A percentile compares a stretch with the other conserved stretches of the same genome.
Evolutionary conservation across 2,329 filamentous ascomycete species (phyloP).

Genomic region (Trichophyton mentagrophytes): DNA sequence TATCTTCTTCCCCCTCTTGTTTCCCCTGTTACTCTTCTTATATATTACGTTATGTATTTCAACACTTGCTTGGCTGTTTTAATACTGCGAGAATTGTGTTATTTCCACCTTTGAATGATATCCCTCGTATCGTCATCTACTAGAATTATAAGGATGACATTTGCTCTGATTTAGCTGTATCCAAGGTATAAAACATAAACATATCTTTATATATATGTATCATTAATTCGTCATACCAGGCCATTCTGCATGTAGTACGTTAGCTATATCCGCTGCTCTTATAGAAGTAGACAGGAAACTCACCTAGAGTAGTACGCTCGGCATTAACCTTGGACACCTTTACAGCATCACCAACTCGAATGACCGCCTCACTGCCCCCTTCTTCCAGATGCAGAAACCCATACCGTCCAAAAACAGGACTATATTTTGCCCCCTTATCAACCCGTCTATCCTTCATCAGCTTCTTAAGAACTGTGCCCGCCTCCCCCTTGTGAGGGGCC

Average conservation of each 20-base stretch:
- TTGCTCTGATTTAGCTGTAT: not conserved
- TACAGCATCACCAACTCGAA: conserved; percentile 47
- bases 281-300: conserved; percentile 20
- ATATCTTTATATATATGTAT: not conserved
- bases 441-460: conserved; percentile 58
- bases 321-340: conserved; percentile 38
- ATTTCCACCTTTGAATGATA: not conserved
- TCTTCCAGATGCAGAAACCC: conserved; percentile 41
- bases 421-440: conserved; percentile 54
- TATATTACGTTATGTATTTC: not conserved
- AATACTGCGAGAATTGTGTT: not conserved
- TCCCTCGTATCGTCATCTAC: not conserved
- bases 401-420: conserved; percentile 61
- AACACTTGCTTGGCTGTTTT: not conserved
- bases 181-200: not conserved
- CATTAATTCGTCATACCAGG: not conserved
- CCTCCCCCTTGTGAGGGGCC: conserved; percentile 42
- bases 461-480: conserved; percentile 53
- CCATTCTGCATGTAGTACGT: not conserved
- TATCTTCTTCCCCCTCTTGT: not conserved
- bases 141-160: not conserved
- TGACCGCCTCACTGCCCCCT: conserved; percentile 23
- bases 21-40: not conserved
- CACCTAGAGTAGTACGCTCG: conserved; percentile 44
- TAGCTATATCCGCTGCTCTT: not conserved